Evolutionary conservation across 768 basidiomycete species (phyloP), one percentile per base, ranked within the genome.

Genomic region (Leccinum rimulosum): DNA sequence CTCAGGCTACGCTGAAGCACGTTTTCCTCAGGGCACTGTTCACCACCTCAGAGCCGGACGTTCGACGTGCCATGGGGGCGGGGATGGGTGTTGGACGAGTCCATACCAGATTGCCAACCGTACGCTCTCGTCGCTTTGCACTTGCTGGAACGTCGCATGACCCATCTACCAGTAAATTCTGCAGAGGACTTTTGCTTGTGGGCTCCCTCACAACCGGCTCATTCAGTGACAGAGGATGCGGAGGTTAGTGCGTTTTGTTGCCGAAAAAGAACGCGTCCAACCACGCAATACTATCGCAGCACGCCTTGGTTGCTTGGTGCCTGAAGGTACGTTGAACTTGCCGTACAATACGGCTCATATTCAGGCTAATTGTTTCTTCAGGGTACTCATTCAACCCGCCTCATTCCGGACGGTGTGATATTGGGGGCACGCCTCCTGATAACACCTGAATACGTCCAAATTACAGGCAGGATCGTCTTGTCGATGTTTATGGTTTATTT

Each of bases 381-480:
- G 85, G 70, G 74, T 62, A 83, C 82, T 38, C 79, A 84, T 51
- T 88, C 88, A 31, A 80, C 83, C 14, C 84, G 84, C 52, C 68
- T 88, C 64, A 89, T 93, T 61, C 91, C 89, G 11, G 82, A 84
- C 55, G 91, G 87, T 31, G 74, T 85, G n/a, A 83, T 91, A 65
- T 77, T 75, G 1, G 85, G 85, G 53, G 87, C 82, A 17, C 88
- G 87, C 68, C 83, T 89, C 68, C 79, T 90, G 5, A 77, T 83
- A 61, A 89, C 90, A 0, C 85, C 88, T n/a, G 85, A 87, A 69
- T 91, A 84, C 69, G 77, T 90, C 35, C 89, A 88, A 66, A 74
- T 91, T 55, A 85, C 84, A 40, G 91, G 87, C 77, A 54, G 51
- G 38, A 69, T 59, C 14, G 25, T 52, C 53, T 2, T 28, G 15